Base-by-base conservation (phyloP, 495 filamentous ascomycete genomes). In the Trichocladium uniseriatum region DNA sequence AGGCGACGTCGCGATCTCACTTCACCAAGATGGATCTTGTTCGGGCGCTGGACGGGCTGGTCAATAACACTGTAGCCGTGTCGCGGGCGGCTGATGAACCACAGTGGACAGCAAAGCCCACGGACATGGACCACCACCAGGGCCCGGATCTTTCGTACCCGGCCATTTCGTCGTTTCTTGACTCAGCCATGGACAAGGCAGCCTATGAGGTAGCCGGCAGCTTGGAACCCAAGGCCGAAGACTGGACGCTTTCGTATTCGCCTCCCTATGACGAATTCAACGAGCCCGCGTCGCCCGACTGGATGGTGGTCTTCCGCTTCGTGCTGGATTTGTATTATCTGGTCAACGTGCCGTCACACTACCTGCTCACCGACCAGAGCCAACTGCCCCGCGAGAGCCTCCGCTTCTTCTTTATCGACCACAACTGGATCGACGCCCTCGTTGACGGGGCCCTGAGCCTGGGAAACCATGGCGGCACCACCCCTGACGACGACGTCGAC, bases 371-470 rank as follows among this genome's bases (percentile, higher is more conserved):
- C 2, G 71, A 76, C 38, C 67, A 65, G 0, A 58, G 46, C 3
- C 54, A 62, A 22, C 52, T 78, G 1, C 69, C 67, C 1, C 22
- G 34, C 14, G 75, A 77, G 53, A 50, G 46, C 6, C 44, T 79
- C 0, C 69, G 75, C 0, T 70, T 73, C 57, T 79, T 78, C 55
- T 45, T 60, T 34, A 63, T 78, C 21, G 74, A 79, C 31, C 14
- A 44, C 1, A 57, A 57, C 38, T 78, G 74, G 75, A 28, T 68
- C 1, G 65, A 73, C 40, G 57, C 58, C 10, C 19, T 75, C 10
- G 50, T 78, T 7, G 76, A 79, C 48, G 74, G 76, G 2, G 76
- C 62, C 6, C 57, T 79, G 0, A 61, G 53, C 9, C 39, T 72
- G 0, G 73, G 54, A 1, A 75, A 77, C 50, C 68, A 76, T 49